A percentile compares a stretch with the other conserved stretches of the same genome.
These are phyloP conservation scores for Leucocoprinus birnbaumii DNA, from an alignment of 768 basidiomycete genomes.

Conservation along the genomic window DNA sequence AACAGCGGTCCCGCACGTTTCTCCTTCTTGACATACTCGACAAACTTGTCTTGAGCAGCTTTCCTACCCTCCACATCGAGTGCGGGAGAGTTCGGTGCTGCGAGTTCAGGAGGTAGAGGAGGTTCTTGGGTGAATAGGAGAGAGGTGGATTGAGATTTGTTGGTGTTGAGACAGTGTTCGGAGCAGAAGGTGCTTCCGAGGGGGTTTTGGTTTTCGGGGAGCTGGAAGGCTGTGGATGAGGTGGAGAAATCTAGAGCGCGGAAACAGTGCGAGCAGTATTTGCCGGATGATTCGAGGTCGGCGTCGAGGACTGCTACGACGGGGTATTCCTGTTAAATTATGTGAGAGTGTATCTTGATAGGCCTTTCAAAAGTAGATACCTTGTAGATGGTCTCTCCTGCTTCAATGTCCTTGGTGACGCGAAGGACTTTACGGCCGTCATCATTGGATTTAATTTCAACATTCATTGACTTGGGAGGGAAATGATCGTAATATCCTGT, in stretches of 20 bases:
- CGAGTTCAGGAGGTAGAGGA: constrained; percentile 49
- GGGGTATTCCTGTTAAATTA: constrained; percentile 65
- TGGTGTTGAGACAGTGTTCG: constrained; percentile 52
- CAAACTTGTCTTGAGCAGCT: constrained; percentile 58
- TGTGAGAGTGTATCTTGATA: too few species aligned
- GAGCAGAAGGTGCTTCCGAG: constrained; percentile 73
- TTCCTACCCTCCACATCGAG: constrained; percentile 42
- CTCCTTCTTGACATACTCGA: constrained; percentile 50
- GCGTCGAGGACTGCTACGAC: constrained; percentile 68
- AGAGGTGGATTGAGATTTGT: constrained; percentile 58
- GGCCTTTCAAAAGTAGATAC: too few species aligned
- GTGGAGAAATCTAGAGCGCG: constrained; percentile 44
- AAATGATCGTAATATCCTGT: constrained; percentile 77
- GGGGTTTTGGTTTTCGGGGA: constrained; percentile 42
- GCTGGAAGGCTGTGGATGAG: constrained; percentile 21
- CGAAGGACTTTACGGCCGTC: constrained; percentile 53
- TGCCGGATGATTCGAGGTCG: constrained; percentile 66
- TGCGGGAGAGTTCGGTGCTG: constrained; percentile 21
- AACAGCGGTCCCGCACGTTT: constrained; percentile 47
- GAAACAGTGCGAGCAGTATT: constrained; percentile 75
- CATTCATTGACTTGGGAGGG: constrained; percentile 71
- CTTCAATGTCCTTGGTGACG: constrained; percentile 61
- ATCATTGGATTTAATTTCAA: constrained; percentile 48
- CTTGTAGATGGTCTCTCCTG: constrained; percentile 78
- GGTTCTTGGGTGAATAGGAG: constrained; percentile 71